phyloP scores from a whole-genome alignment of 208 protist species.

The Crithidia acanthocephali region DNA sequence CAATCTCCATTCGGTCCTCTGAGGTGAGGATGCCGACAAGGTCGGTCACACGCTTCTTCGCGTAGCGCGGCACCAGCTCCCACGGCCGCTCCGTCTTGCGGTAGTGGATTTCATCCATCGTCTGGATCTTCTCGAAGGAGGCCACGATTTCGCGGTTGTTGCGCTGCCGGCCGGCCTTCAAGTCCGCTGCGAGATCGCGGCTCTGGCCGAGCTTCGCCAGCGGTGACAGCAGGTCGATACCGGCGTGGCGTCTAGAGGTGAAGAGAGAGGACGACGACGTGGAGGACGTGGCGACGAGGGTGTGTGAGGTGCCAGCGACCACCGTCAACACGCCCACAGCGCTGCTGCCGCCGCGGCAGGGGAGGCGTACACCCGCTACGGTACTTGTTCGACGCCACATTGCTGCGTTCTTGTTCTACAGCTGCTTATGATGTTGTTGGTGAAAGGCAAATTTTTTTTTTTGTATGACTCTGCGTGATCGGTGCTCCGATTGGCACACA shows the following conservation, averaged over 20 bases:
- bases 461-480: no score
- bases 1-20: constrained; percentile 90
- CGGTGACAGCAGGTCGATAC: constrained; percentile 77
- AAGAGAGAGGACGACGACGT: constrained; percentile 28
- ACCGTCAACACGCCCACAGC: neutral
- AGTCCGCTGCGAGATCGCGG: constrained; percentile 68
- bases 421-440: neutral
- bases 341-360: neutral
- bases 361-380: constrained; percentile 7
- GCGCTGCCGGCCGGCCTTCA: constrained; percentile 73
- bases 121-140: constrained; percentile 83
- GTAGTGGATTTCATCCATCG: constrained; percentile 89
- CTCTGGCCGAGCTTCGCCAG: constrained; percentile 85
- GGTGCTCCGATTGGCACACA: no score
- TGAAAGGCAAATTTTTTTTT: constrained; percentile 3
- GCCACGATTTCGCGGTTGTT: constrained; percentile 86
- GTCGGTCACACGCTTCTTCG: constrained; percentile 87
- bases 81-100: constrained; percentile 79
- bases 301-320: neutral
- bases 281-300: neutral
- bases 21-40: constrained; percentile 75
- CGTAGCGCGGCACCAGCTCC: constrained; percentile 82
- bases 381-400: constrained; percentile 30
- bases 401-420: neutral
- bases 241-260: constrained; percentile 40